Base-by-base conservation (phyloP, 148 eudicot genomes). In the Tetragonia tetragonoides region DNA sequence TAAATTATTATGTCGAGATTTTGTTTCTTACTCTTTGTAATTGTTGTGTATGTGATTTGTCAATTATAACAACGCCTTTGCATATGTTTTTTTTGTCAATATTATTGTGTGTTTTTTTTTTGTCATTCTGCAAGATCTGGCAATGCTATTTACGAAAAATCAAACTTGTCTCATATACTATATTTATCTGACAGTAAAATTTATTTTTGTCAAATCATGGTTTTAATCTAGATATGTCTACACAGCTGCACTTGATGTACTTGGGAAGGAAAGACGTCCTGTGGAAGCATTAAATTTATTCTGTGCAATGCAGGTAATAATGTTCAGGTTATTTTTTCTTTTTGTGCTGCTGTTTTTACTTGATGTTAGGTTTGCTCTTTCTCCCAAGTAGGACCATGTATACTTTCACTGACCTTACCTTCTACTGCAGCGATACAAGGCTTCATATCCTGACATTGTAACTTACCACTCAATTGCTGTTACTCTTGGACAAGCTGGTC, bases 401-500 rank as follows among this genome's bases (percentile, higher is more conserved):
- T 80, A 56, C 53, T 79, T 69, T 64, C 79, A 49, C 66, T 70
- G 70, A 80, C 54, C 14, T 42, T 68, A 8, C 46, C 62, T 68
- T 73, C 38, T 81, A 75, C 75, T 79, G 28, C 90, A 95, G 97
- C 85, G 89, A 80, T 84, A 87, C 67, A 80, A 82, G 86, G 82
- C 88, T 79, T 81, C 96, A 6, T 95, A 95, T 83, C 99, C 99
- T 8, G 99, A 95, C 81, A 81, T 87, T 79, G 94, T 92, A 39
- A 87, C 97, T 68, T 95, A 95, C 87, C 96, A 73, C 72, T 89
- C 89, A 37, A 87, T 95, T 77, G 94, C 96, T 83, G 91, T 95
- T 76, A 95, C 91, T 78, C 99, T 95, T 83, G 99, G 99, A 81
- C 96, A 92, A 91, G 97, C 96, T 39, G 99, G 99, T 71, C 85